Conservation (phyloP, 2,329 filamentous ascomycete species). For the Sporothrix luriei region DNA sequence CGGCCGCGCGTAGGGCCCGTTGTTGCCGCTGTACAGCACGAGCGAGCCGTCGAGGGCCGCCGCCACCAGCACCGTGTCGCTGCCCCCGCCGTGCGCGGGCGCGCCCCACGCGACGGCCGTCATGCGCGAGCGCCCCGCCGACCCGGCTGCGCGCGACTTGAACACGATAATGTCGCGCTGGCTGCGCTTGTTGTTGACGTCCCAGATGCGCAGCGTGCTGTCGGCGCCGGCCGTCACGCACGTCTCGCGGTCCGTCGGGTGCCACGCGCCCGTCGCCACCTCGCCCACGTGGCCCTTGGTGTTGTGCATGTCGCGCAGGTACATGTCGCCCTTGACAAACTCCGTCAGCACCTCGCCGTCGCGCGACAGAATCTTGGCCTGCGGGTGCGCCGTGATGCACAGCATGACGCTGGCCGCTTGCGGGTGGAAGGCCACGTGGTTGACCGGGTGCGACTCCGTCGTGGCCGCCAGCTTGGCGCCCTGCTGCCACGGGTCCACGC, state of each 20-base stretch:
- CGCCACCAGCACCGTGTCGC: constrained; percentile 67
- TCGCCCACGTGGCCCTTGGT: constrained; percentile 97
- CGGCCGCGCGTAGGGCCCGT: constrained; percentile 81
- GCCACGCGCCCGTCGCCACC: constrained; percentile 86
- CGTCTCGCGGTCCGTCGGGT: constrained; percentile 79
- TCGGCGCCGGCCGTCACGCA: constrained; percentile 93
- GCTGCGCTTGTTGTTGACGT: constrained; percentile 83
- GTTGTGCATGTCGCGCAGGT: constrained; percentile 93
- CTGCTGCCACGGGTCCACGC: constrained; percentile 75
- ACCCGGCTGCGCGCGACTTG: constrained; percentile 86
- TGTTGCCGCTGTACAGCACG: constrained; percentile 88
- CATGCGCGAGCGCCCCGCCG: constrained; percentile 89
- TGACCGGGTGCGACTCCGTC: constrained; percentile 83
- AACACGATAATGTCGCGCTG: constrained; percentile 95
- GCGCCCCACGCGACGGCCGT: constrained; percentile 87
- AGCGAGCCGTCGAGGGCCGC: constrained; percentile 87
- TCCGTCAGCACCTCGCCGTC: constrained; percentile 85
- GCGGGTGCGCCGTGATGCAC: constrained; percentile 83
- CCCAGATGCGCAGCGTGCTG: constrained; percentile 95
- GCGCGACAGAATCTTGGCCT: constrained; percentile 84
- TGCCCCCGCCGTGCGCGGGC: constrained; percentile 70
- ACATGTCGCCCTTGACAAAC: constrained; percentile 98
- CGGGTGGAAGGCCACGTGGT: constrained; percentile 85
- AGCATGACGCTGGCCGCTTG: constrained; percentile 78
- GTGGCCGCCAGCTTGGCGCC: constrained; percentile 63